A percentile compares a stretch with the other conserved stretches of the same genome.
Conservation (phyloP, 176 grass and related monocot species). For the Musa beccarii region DNA sequence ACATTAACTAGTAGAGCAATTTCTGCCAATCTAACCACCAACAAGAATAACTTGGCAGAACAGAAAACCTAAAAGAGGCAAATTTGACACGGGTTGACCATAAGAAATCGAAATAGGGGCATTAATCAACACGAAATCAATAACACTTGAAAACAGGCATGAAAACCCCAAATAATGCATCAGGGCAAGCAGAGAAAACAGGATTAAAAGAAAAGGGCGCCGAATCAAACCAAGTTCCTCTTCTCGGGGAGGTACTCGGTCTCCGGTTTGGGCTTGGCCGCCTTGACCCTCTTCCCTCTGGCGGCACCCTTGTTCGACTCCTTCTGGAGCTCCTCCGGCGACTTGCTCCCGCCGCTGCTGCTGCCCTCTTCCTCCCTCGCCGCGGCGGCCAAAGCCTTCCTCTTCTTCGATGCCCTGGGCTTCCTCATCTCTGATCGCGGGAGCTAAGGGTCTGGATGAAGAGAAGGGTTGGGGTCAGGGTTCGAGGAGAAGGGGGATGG, state of each 20-base stretch:
- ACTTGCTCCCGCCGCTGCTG: slow-evolving; percentile 4
- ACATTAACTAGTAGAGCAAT: too few relatives aligned
- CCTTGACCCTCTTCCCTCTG: slow-evolving; percentile 29
- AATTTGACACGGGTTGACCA: too few relatives aligned
- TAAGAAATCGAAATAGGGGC: too few relatives aligned
- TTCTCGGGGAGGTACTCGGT: slow-evolving; percentile 48
- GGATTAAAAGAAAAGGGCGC: neutral
- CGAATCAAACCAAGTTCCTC: slow-evolving; percentile 41
- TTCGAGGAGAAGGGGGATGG: neutral
- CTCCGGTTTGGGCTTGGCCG: slow-evolving; percentile 39
- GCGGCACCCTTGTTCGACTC: slow-evolving; percentile 7
- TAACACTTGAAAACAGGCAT: neutral
- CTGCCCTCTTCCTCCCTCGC: slow-evolving; percentile 35
- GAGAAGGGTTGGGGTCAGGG: neutral
- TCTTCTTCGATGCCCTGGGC: slow-evolving; percentile 8
- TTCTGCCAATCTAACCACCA: too few relatives aligned
- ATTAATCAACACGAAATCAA: neutral
- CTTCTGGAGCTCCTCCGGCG: slow-evolving; percentile 8
- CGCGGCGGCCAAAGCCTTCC: neutral
- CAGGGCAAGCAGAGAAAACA: neutral
- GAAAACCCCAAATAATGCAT: too few relatives aligned
- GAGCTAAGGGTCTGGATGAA: neutral
- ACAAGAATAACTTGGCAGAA: too few relatives aligned
- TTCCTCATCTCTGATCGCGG: slow-evolving; percentile 10
- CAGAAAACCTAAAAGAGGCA: too few relatives aligned